These are phyloP conservation scores for Plasmodium sp. DNA, from an alignment of 169 alveolate genomes.

Conservation along the genomic window DNA sequence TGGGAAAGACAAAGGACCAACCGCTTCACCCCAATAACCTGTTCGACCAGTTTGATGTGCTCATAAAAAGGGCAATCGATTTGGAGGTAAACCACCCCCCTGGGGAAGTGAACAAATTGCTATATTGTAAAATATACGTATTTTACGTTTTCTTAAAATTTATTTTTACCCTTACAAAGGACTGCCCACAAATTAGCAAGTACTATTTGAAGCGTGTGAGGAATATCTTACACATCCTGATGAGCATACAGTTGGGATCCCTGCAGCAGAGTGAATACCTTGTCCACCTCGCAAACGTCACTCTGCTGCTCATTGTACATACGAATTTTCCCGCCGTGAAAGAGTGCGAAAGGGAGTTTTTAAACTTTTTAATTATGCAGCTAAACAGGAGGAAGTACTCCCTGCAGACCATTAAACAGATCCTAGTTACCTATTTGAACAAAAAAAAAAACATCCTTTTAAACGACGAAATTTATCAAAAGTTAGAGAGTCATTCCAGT, in stretches of 20 bases:
- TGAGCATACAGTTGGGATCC: not conserved
- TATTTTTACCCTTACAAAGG: conserved; percentile 4
- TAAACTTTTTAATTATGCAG: conserved; percentile 60
- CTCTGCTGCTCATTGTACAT: not conserved
- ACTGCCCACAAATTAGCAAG: not conserved
- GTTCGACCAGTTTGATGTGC: conserved; percentile 35
- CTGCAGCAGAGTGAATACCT: not conserved
- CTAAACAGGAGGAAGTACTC: not conserved
- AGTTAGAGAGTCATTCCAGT: conserved; percentile 19
- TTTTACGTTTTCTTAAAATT: conserved; percentile 2
- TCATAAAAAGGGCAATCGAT: conserved; percentile 20
- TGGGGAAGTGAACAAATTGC: not conserved
- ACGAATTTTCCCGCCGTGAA: conserved; percentile 11
- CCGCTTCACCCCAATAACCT: not conserved
- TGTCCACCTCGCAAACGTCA: not conserved
- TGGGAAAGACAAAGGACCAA: not conserved
- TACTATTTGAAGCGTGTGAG: conserved; percentile 17
- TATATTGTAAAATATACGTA: not conserved
- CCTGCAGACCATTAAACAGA: not conserved
- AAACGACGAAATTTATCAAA: conserved; percentile 47
- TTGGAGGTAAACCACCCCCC: not conserved
- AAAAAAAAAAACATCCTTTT: conserved; percentile 35
- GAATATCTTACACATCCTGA: not conserved
- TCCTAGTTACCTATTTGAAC: conserved; percentile 21
- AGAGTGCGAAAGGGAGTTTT: conserved; percentile 52